These are phyloP conservation scores for Saitozyma podzolica DNA, from an alignment of 768 basidiomycete genomes.

Conservation along the genomic window DNA sequence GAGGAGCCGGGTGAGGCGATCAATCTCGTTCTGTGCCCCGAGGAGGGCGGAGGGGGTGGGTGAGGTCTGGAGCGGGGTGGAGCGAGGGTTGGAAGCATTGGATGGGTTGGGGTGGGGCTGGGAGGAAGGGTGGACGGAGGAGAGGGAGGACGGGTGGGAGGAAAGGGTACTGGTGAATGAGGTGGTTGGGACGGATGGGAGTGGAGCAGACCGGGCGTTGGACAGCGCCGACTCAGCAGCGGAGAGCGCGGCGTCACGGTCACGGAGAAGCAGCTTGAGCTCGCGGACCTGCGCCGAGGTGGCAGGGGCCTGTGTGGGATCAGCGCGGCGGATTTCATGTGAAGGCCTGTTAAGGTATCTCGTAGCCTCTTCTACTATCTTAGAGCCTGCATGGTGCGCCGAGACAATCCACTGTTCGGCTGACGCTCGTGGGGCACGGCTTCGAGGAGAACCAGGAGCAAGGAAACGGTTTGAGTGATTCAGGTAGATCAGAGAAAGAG, in stretches of 20 bases:
- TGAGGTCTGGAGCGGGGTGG: not conserved
- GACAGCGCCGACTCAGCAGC: not conserved
- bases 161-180: constrained; percentile 4
- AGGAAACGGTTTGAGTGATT: too few relatives aligned
- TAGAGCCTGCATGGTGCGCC: too few relatives aligned
- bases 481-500: too few relatives aligned
- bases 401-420: too few relatives aligned
- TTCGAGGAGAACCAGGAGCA: too few relatives aligned
- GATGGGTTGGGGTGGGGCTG: not conserved
- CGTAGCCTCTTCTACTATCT: too few relatives aligned
- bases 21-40: not conserved
- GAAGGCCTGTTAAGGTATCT: too few relatives aligned
- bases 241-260: constrained; percentile 11
- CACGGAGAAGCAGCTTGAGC: constrained; percentile 1
- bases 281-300: constrained; percentile 2
- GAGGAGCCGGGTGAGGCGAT: not conserved
- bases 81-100: not conserved
- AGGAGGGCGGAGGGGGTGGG: too few relatives aligned
- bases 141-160: constrained; percentile 5
- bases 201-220: not conserved
- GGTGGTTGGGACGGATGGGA: not conserved
- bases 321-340: not conserved
- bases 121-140: not conserved
- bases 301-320: not conserved
- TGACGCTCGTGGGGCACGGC: too few relatives aligned